Percentiles rank a stretch among this genome's conserved stretches.
Conservation (phyloP, 768 basidiomycete genomes). For the Udeniomyces megalosporus region DNA sequence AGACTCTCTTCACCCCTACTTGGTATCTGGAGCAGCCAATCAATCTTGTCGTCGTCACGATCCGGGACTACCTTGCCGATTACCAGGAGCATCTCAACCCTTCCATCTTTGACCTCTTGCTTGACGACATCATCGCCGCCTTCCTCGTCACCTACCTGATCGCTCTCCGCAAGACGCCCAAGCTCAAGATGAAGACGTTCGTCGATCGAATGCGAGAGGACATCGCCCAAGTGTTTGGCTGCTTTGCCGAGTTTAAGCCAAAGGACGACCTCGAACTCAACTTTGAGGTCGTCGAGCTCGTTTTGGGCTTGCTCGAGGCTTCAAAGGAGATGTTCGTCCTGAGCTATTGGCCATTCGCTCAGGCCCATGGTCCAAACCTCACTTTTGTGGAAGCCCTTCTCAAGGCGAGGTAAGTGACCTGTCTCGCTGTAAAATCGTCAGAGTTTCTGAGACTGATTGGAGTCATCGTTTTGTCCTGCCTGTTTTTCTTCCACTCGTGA, state of each 20-base stretch:
- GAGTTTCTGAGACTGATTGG: too few relatives aligned
- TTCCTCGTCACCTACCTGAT: conserved; percentile 84
- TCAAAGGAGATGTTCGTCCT: conserved; percentile 79
- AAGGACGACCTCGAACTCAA: conserved; percentile 54
- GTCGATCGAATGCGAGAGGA: conserved; percentile 71
- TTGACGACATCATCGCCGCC: conserved; percentile 80
- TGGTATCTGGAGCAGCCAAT: conserved; percentile 69
- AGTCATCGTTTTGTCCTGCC: too few relatives aligned
- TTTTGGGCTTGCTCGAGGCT: conserved; percentile 64
- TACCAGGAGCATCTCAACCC: conserved; percentile 82
- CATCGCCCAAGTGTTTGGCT: conserved; percentile 54
- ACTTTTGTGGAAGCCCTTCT: conserved; percentile 80
- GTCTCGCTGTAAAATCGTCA: too few relatives aligned
- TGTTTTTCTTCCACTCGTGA: neutral
- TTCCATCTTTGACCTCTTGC: conserved; percentile 71
- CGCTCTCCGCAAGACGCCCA: conserved; percentile 58
- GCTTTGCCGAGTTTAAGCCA: conserved; percentile 65
- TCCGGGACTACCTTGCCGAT: conserved; percentile 92
- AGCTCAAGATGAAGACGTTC: conserved; percentile 70
- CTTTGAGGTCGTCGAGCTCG: conserved; percentile 74
- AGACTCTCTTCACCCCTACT: conserved; percentile 53
- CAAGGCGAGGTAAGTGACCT: conserved; percentile 42
- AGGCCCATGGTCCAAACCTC: conserved; percentile 81
- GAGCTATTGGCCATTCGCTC: conserved; percentile 84
- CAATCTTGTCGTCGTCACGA: conserved; percentile 79